Evolutionary conservation across 257 asterid species (phyloP).

Genomic region (Capsicum baccatum): DNA sequence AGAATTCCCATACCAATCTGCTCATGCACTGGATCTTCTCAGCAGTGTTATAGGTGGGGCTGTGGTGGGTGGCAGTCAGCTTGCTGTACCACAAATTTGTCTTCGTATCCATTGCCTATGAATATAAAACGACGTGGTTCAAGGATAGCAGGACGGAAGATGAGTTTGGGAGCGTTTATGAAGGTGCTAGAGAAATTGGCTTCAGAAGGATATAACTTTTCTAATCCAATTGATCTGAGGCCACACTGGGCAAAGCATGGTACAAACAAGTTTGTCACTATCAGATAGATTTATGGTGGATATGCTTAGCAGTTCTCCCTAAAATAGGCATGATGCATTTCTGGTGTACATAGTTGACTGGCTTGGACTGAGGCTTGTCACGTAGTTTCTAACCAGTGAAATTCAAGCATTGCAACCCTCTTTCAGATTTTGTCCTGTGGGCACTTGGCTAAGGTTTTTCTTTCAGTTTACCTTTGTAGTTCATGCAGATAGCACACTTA

Average conservation of each 20-base stretch:
- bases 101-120: conserved; percentile 79
- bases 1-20: conserved; percentile 77
- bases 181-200: conserved; percentile 85
- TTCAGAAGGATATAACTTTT: conserved; percentile 70
- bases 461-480: conserved; percentile 48
- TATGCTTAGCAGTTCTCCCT: conserved; percentile 40
- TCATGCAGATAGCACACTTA: conserved; percentile 41
- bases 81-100: conserved; percentile 78
- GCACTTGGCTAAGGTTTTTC: conserved; percentile 37
- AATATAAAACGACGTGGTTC: conserved; percentile 83
- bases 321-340: conserved; percentile 45
- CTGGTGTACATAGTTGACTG: conserved; percentile 62
- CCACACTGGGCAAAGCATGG: conserved; percentile 95
- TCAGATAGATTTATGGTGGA: conserved; percentile 52
- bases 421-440: conserved; percentile 36
- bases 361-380: conserved; percentile 51
- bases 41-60: conserved; percentile 93
- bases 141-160: conserved; percentile 88
- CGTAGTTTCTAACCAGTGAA: conserved; percentile 56
- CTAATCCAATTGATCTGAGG: conserved; percentile 76
- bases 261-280: conserved; percentile 88
- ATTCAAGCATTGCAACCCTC: conserved; percentile 42
- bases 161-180: conserved; percentile 92
- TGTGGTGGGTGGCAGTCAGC: conserved; percentile 98
- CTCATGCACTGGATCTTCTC: conserved; percentile 85